These are phyloP conservation scores for Berberis vulgaris DNA, from an alignment of 164 flowering plant genomes.

Conservation along the genomic window DNA sequence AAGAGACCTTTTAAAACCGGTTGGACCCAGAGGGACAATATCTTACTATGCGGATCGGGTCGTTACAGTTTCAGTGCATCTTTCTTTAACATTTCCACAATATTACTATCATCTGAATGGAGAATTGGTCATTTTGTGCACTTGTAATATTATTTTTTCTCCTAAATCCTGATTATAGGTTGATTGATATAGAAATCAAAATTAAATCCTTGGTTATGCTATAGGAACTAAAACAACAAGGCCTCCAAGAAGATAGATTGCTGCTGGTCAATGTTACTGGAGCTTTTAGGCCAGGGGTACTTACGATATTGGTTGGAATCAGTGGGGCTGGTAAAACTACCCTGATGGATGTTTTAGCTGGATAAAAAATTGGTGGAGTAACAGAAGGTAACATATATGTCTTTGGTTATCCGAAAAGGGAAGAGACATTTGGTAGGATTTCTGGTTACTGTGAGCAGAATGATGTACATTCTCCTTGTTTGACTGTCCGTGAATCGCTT, in stretches of 20 bases:
- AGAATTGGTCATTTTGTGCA: too few relatives aligned
- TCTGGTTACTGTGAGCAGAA: slow-evolving; percentile 99
- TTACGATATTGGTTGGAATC: slow-evolving; percentile 93
- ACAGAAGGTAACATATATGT: slow-evolving; percentile 78
- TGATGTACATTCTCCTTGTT: slow-evolving; percentile 96
- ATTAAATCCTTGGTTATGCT: slow-evolving; percentile 1
- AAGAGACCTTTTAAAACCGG: too few relatives aligned
- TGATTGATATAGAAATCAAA: too few relatives aligned
- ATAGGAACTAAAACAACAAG: slow-evolving; percentile 94
- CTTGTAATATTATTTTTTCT: too few relatives aligned
- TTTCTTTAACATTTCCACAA: too few relatives aligned
- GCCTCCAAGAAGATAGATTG: slow-evolving; percentile 66
- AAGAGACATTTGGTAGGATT: slow-evolving; percentile 95
- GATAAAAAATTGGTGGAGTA: slow-evolving; percentile 91
- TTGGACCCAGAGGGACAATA: too few relatives aligned
- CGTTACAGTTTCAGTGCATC: too few relatives aligned
- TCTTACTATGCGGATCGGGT: too few relatives aligned
- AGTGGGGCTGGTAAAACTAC: slow-evolving; percentile 99
- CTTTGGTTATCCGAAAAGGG: slow-evolving; percentile 85
- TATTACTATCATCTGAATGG: too few relatives aligned
- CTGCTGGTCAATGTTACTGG: slow-evolving; percentile 88
- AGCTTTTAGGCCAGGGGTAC: slow-evolving; percentile 93
- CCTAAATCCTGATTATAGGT: too few relatives aligned
- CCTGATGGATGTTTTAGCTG: slow-evolving; percentile 97
- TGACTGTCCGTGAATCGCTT: slow-evolving; percentile 88